Percentiles rank a stretch among this genome's conserved stretches.
Conservation (phyloP, 352 stramenopile genomes). For the Pythium rhizo-oryzae region DNA sequence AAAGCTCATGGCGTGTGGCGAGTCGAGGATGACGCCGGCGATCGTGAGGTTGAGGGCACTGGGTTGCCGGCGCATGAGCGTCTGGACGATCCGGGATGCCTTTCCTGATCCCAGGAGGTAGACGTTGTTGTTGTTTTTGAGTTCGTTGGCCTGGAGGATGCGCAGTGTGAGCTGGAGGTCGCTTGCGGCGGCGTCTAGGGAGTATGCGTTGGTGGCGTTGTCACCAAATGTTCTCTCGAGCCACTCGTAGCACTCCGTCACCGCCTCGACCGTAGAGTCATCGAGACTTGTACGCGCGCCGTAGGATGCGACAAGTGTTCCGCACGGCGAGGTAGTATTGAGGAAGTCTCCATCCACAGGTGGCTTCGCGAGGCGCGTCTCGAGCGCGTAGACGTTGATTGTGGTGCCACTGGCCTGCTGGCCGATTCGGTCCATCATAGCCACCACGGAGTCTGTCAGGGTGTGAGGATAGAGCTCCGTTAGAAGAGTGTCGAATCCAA, state of each 20-base stretch:
- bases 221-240: neutral
- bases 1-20: slow-evolving; percentile 15
- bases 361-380: too few relatives aligned
- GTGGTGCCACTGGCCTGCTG: neutral
- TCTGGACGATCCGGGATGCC: neutral
- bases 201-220: slow-evolving; percentile 1
- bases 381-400: neutral
- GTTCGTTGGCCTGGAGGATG: neutral
- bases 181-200: slow-evolving; percentile 1
- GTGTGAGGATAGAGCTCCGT: too few relatives aligned
- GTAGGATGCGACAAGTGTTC: too few relatives aligned
- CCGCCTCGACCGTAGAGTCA: neutral
- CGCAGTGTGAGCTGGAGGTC: neutral
- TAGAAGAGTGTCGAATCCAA: neutral
- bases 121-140: slow-evolving; percentile 1
- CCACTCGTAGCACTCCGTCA: neutral
- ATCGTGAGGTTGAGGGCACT: neutral
- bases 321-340: too few relatives aligned
- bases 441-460: neutral
- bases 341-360: too few relatives aligned
- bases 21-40: slow-evolving; percentile 18
- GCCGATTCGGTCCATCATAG: slow-evolving; percentile 8
- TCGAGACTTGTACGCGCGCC: too few relatives aligned
- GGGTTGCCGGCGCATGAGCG: neutral
- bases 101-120: neutral